phyloP scores from a whole-genome alignment of 805 yeast species.

The Kodamaea jinghongensis region DNA sequence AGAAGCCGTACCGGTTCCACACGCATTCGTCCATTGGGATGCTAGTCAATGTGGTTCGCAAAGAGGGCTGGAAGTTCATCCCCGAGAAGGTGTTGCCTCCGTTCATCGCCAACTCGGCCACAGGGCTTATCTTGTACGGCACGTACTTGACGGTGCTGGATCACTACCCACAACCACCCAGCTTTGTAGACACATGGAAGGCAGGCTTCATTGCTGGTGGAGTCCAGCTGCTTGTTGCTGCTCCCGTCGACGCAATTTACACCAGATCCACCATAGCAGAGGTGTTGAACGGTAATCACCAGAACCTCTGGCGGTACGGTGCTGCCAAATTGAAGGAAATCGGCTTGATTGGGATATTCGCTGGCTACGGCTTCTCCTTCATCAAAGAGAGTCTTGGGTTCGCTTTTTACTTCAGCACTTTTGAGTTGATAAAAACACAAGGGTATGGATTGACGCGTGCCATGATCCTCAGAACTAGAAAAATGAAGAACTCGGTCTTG shows the following conservation, averaged over 20 bases:
- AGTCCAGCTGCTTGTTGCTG: slow-evolving; percentile 84
- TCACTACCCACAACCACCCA: slow-evolving; percentile 14
- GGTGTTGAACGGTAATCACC: slow-evolving; percentile 61
- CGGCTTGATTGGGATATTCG: slow-evolving; percentile 83
- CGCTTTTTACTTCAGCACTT: slow-evolving; percentile 78
- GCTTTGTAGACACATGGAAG: slow-evolving; percentile 57
- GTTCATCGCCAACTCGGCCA: slow-evolving; percentile 79
- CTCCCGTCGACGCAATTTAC: slow-evolving; percentile 90
- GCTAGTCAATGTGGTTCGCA: slow-evolving; percentile 62
- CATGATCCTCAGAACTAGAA: slow-evolving; percentile 42
- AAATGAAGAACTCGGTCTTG: slow-evolving; percentile 32
- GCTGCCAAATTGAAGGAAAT: slow-evolving; percentile 63
- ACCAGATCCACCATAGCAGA: slow-evolving; percentile 78
- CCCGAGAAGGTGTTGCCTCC: slow-evolving; percentile 90
- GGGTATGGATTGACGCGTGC: slow-evolving; percentile 49
- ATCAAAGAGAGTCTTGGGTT: slow-evolving; percentile 80
- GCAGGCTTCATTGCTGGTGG: slow-evolving; percentile 89
- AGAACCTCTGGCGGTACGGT: slow-evolving; percentile 77
- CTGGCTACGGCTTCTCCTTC: slow-evolving; percentile 79
- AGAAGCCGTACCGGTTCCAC: slow-evolving; percentile 51
- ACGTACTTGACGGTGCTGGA: slow-evolving; percentile 64
- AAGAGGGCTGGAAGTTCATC: slow-evolving; percentile 82
- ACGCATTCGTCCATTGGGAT: slow-evolving; percentile 82
- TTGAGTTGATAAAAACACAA: slow-evolving; percentile 74
- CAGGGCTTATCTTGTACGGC: slow-evolving; percentile 83